Conservation (phyloP, 306 rosid genomes). For the Pyrus bretschneideri region DNA sequence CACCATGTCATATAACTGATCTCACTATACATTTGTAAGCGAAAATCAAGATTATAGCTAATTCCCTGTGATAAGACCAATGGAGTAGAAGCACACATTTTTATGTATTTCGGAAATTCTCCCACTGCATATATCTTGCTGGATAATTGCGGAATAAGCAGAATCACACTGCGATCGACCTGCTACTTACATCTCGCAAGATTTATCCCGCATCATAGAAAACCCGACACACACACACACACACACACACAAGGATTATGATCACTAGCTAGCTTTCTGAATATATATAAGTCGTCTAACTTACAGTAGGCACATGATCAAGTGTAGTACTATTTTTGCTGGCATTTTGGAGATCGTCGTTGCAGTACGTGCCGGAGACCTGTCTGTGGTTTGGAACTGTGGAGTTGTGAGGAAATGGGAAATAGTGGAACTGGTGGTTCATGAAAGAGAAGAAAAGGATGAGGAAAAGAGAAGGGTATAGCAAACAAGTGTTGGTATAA, state of each 20-base stretch:
- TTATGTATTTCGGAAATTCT: background rate
- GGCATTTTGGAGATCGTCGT: background rate
- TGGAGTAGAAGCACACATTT: background rate
- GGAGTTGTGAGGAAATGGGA: background rate
- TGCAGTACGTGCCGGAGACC: background rate
- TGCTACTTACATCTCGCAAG: too few species aligned
- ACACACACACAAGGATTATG: background rate
- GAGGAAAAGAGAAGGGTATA: conserved; percentile 24
- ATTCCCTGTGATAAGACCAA: background rate
- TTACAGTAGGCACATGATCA: background rate
- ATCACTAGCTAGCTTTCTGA: background rate
- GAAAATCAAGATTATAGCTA: too few species aligned
- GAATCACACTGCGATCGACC: background rate
- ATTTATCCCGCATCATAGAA: too few species aligned
- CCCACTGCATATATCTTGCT: background rate
- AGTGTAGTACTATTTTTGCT: background rate
- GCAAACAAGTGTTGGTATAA: background rate
- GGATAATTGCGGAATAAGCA: background rate
- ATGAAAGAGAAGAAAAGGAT: conserved; percentile 25
- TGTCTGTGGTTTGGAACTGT: conserved; percentile 1
- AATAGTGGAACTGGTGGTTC: conserved; percentile 6
- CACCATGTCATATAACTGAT: background rate
- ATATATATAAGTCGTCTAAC: background rate
- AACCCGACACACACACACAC: background rate
- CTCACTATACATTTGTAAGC: too few species aligned